These are phyloP conservation scores for Lithospermum erythrorhizon DNA, from an alignment of 257 asterid genomes.

Conservation along the genomic window DNA sequence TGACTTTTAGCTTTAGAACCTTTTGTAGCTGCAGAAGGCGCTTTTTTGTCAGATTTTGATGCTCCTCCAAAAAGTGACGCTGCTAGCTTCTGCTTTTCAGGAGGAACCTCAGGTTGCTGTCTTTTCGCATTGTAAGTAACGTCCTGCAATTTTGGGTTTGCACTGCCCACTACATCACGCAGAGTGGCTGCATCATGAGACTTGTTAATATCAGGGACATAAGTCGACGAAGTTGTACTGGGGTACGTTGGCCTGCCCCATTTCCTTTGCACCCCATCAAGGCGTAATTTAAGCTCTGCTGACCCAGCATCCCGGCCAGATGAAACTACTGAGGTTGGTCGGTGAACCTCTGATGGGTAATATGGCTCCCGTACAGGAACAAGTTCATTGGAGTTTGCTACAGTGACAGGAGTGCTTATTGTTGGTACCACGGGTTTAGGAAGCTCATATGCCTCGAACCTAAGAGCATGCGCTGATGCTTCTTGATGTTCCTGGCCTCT, in stretches of 20 bases:
- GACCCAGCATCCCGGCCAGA: constrained; percentile 39
- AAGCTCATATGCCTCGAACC: constrained; percentile 90
- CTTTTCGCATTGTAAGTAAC: constrained; percentile 39
- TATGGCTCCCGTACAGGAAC: constrained; percentile 60
- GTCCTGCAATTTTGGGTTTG: constrained; percentile 32
- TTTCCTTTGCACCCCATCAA: constrained; percentile 87
- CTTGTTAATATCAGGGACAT: constrained; percentile 28
- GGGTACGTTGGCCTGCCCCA: constrained; percentile 81
- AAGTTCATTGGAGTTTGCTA: constrained; percentile 53
- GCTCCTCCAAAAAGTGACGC: constrained; percentile 82
- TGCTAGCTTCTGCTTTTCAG: constrained; percentile 84
- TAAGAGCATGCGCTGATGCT: constrained; percentile 55
- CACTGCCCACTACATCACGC: constrained; percentile 27
- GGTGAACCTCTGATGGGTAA: constrained; percentile 38
- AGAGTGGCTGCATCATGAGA: constrained; percentile 45
- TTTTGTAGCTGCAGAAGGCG: constrained; percentile 39
- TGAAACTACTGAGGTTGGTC: constrained; percentile 25
- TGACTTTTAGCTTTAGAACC: constrained; percentile 8
- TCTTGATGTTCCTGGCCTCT: constrained; percentile 60
- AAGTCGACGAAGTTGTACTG: constrained; percentile 46
- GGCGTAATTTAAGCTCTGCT: constrained; percentile 64
- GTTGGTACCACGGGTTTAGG: constrained; percentile 59
- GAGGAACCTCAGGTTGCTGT: constrained; percentile 50
- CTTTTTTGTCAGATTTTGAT: constrained; percentile 49
- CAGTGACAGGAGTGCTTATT: constrained; percentile 27